These are phyloP conservation scores for Leishmania martiniquensis DNA, from an alignment of 208 protist species.

Conservation along the genomic window DNA sequence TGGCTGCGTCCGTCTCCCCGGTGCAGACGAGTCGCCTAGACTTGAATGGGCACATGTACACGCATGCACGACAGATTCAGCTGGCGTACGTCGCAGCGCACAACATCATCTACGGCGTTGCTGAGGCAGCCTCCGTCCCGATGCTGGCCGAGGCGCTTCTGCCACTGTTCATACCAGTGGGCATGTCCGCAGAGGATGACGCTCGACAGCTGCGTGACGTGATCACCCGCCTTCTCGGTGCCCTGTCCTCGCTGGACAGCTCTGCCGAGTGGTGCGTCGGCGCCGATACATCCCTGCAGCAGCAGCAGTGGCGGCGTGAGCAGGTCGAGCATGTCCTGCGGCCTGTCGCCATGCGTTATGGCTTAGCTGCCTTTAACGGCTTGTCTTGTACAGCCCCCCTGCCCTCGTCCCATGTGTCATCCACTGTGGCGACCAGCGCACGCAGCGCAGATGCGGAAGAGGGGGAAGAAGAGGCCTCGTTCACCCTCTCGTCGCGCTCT, in stretches of 20 bases:
- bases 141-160: slow-evolving; percentile 48
- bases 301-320: slow-evolving; percentile 16
- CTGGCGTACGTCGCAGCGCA: slow-evolving; percentile 68
- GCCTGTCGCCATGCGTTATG: background rate
- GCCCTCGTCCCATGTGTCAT: background rate
- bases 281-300: slow-evolving; percentile 6
- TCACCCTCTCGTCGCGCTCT: slow-evolving; percentile 45
- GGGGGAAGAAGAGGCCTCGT: slow-evolving; percentile 8
- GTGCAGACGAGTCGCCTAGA: slow-evolving; percentile 20
- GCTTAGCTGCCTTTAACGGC: background rate
- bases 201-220: slow-evolving; percentile 8
- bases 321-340: slow-evolving; percentile 20
- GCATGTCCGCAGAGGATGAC: background rate
- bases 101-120: slow-evolving; percentile 70
- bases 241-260: slow-evolving; percentile 26
- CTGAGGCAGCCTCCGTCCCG: slow-evolving; percentile 41
- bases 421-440: background rate
- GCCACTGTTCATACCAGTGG: slow-evolving; percentile 46
- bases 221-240: slow-evolving; percentile 13
- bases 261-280: slow-evolving; percentile 4
- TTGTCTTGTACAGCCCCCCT: background rate
- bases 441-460: background rate
- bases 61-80: slow-evolving; percentile 34
- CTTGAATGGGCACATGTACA: slow-evolving; percentile 33
- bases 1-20: background rate